Evolutionary conservation across 2,329 filamentous ascomycete genomes (phyloP), one percentile per base, ranked within the genome.

Genomic region (Stagonosporopsis tanaceti): DNA sequence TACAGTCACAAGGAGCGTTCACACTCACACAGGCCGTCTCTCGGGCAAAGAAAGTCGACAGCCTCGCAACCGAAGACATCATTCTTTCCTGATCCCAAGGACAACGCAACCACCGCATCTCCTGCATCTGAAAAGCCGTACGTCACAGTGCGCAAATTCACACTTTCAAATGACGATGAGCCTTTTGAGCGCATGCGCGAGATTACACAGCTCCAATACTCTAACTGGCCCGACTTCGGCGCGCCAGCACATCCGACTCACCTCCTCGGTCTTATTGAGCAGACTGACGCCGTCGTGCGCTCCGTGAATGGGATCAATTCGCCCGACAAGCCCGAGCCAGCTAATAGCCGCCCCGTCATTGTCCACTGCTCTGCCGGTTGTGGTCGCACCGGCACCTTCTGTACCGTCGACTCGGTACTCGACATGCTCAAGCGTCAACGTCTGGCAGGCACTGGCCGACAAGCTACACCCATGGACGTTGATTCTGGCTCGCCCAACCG

Each of bases 291-390:
- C 83, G 79, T 89, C 76, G 65, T 85, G 77, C 54, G 84, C 78
- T 66, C 81, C 75, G 72, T 77, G 3, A 77, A 78, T 53, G 73
- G 78, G 9, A 15, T 51, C 27, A 73, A 82, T 47, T 73, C 79
- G 2, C 84, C 82, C 76, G 79, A 83, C 24, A 87, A 89, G 44
- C 87, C 90, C 2, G 79, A 80, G 44, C 71, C 77, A 2, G 69
- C 76, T 14, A 75, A 75, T 46, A 65, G 83, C 24, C 84, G 91
- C 28, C 94, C 94, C 7, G 87, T 97, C 66, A 76, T 99, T 22
- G 94, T 99, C 0, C 95, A 99, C 75, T 99, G 95, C 78, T 96
- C 92, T 51, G 95, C 95, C 4, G 95, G 95, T 0, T 99, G 95
- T 77, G 95, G 95, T 0, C 89, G 95, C 14, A 99, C 95, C 0